Base-by-base conservation (phyloP, 768 basidiomycete genomes). In the Boletus sensibilis region DNA sequence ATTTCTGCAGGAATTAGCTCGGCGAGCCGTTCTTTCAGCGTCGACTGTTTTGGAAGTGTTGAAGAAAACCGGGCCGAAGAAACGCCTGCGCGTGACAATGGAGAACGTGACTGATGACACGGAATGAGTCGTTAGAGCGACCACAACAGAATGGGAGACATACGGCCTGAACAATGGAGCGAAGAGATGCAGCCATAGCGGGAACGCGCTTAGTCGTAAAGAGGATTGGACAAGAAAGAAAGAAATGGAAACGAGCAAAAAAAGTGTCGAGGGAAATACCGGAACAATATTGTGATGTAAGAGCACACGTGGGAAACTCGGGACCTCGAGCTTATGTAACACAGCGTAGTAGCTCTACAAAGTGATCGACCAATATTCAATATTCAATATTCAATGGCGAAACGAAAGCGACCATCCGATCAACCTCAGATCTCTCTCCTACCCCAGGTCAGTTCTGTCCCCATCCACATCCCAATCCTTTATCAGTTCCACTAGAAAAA, bases 11-110 rank as follows among this genome's bases (percentile, higher is more conserved):
- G 96, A 66, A 98, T 98, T 74, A 98, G 85, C 76, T 97, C 92
- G 34, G 91, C 84, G 58, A 98, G 81, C 50, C 93, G 84, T 76
- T 98, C 94, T 79, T 95, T 96, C 71, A 98, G 82, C 27, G 92
- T 85, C 57, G 82, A 79, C 42, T 82, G 82, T 74, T 87, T 89
- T 31, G 82, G 69, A 42, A 79, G 74, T 16, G 86, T 79, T n/a
- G 88, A 87, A 46, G 82, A 83, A 64, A 86, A 82, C 52, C 86
- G 80, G 61, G 78, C 78, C 34, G 81, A 77, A 37, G 78, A 74
- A 54, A 78, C 66, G 20, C 75, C 65, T 39, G 74, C 69, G 62
- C 78, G 82, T 64, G 77, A 72, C 63, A 58, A 66, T 33, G 77
- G 73, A 54, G 77, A 80, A 56, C 82, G 84, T 33, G 82, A 80